Evolutionary conservation across 495 filamentous ascomycete species (phyloP), one percentile per base, ranked within the genome.

Genomic region (Antarctomyces pellizariae): DNA sequence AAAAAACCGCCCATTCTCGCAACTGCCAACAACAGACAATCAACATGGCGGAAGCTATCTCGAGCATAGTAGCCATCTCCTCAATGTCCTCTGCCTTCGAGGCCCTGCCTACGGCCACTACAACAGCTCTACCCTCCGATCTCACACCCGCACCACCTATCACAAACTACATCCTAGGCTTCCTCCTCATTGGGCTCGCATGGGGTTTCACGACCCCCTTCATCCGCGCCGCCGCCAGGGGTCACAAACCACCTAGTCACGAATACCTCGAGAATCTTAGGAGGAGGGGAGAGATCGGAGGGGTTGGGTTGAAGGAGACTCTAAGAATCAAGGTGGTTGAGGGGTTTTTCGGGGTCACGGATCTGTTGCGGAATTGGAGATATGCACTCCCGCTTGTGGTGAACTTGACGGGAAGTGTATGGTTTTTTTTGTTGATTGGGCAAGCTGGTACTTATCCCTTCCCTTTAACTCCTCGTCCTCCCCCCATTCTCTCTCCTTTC

Each of bases 391-490:
- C 84, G 14, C 44, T 97, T 38, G 50, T 91, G 26, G 55, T 92
- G 15, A 97, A 97, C 42, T 47, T 93, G 37, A 92, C 86, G 18
- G 86, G 86, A 31, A 90, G 78, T 41, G 60, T 97, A 34, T 97
- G 86, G 86, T 97, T 97, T 41, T 97, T 97, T 42, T 46, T 93
- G 37, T 52, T 97, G 34, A 77, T 97, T 55, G 86, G 86, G 29
- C 63, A 82, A 48, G 79, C 83, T 37, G 78, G 80, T 86, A 49
- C 35, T n/a, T n/a, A 70, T 64, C 18, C 8, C 22, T 16, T 27
- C 10, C 7, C 12, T 7, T 17, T 22, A 16, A 4, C 32, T 31
- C 31, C 13, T 19, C 24, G n/a, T n/a, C n/a, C n/a, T n/a, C n/a
- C n/a, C n/a, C n/a, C n/a, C n/a, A n/a, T n/a, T n/a, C n/a, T n/a